phyloP scores from a whole-genome alignment of 129 eudicot genomes.

The Pseudognaphalium luteoalbum region DNA sequence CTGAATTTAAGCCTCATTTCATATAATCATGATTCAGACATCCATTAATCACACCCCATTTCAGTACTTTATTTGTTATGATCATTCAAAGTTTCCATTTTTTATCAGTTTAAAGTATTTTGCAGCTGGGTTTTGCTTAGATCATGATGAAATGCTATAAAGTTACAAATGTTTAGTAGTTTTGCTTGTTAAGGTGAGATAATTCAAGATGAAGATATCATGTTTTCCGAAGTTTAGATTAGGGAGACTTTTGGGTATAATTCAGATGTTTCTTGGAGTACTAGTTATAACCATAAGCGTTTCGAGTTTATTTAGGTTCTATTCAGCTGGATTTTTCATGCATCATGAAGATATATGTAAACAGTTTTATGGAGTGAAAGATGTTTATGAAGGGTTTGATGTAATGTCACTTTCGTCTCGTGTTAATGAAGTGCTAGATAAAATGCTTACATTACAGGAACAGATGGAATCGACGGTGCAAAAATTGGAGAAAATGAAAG shows the following conservation, averaged over 20 bases:
- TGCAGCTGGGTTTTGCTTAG: not conserved
- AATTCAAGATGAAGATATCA: constrained; percentile 42
- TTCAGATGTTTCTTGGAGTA: constrained; percentile 74
- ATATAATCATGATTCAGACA: constrained; percentile 2
- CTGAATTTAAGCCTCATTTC: constrained; percentile 25
- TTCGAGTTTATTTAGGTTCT: constrained; percentile 64
- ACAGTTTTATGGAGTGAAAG: constrained; percentile 52
- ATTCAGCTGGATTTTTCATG: constrained; percentile 77
- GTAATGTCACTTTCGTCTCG: constrained; percentile 55
- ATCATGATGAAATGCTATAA: not conserved
- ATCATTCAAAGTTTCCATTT: not conserved
- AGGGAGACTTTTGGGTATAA: constrained; percentile 57
- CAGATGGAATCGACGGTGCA: constrained; percentile 68
- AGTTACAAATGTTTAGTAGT: not conserved
- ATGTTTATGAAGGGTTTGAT: constrained; percentile 56
- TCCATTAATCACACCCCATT: not conserved
- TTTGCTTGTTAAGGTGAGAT: constrained; percentile 8
- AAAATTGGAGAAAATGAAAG: constrained; percentile 52
- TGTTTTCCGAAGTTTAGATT: constrained; percentile 63
- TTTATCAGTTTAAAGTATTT: constrained; percentile 6
- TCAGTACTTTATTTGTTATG: not conserved
- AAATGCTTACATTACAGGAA: constrained; percentile 74
- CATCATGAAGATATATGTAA: constrained; percentile 73
- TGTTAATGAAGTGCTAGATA: constrained; percentile 61
- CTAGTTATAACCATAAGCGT: constrained; percentile 72